Evolutionary conservation across 2,329 filamentous ascomycete species (phyloP).

Genomic region (Diplodia corticola): DNA sequence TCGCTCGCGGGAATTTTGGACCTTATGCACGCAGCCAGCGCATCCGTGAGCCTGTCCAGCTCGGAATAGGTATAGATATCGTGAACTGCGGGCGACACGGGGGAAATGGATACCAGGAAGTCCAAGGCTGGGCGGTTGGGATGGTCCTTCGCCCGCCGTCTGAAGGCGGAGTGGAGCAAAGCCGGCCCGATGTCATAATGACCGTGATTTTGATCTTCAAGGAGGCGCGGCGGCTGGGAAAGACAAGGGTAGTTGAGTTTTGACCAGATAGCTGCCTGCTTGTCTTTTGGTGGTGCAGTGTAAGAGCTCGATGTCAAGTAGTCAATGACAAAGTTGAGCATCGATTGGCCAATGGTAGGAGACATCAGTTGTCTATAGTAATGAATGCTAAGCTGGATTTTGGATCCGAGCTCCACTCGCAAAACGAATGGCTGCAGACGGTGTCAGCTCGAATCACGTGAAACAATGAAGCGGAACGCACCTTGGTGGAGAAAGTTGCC

Average conservation of each 20-base stretch:
- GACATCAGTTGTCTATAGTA: slow-evolving; percentile 13
- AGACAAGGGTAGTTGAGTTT: slow-evolving; percentile 18
- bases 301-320: not conserved
- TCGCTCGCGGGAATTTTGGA: not conserved
- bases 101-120: slow-evolving; percentile 10
- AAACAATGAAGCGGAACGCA: not conserved
- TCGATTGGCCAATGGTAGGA: slow-evolving; percentile 3
- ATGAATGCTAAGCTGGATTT: slow-evolving; percentile 6
- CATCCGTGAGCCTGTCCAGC: slow-evolving; percentile 20
- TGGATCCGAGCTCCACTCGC: slow-evolving; percentile 14
- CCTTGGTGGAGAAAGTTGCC: slow-evolving; percentile 8
- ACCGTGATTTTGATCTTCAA: not conserved
- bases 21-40: slow-evolving; percentile 3
- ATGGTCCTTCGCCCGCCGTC: slow-evolving; percentile 3
- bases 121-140: slow-evolving; percentile 18
- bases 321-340: not conserved
- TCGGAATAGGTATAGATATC: slow-evolving; percentile 13
- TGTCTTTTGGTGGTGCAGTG: not conserved
- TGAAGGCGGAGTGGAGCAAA: slow-evolving; percentile 13
- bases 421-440: slow-evolving; percentile 15
- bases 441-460: not conserved
- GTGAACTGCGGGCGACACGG: not conserved
- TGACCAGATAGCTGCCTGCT: not conserved
- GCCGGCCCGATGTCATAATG: not conserved
- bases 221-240: slow-evolving; percentile 11